Evolutionary conservation across 164 flowering plant genomes (phyloP).

Genomic region (Umbellularia californica): DNA sequence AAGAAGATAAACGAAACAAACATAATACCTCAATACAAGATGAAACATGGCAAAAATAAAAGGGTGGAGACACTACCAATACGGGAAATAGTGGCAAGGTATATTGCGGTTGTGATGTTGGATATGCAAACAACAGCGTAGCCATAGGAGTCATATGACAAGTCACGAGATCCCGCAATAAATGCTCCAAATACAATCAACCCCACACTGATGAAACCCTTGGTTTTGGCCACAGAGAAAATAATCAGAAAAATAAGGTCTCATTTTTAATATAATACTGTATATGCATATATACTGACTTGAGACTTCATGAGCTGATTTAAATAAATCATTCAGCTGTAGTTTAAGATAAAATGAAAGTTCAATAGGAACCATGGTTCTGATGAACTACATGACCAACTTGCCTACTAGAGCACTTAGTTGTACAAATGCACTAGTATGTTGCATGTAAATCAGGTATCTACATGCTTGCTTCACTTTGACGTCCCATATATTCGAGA

Average conservation of each 20-base stretch:
- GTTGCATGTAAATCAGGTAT: background rate
- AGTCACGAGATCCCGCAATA: constrained; percentile 90
- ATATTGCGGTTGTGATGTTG: constrained; percentile 84
- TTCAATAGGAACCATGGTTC: background rate
- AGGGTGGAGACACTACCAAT: constrained; percentile 44
- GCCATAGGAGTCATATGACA: constrained; percentile 83
- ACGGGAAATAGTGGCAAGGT: constrained; percentile 90
- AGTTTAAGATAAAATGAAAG: background rate
- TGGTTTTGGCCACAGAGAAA: constrained; percentile 32
- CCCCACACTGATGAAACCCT: constrained; percentile 79
- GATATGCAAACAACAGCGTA: constrained; percentile 74
- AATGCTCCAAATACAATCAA: constrained; percentile 88
- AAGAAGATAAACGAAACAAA: background rate
- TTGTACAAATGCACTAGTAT: background rate
- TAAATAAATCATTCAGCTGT: background rate
- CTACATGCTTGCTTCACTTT: background rate
- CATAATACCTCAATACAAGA: constrained; percentile 1
- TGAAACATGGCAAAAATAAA: background rate
- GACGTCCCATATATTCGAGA: background rate
- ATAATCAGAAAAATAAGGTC: constrained; percentile 25
- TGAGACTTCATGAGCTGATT: background rate
- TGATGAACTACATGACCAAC: background rate
- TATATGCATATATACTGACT: background rate
- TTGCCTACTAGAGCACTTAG: background rate
- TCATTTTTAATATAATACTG: background rate